Conservation (phyloP, 108 stramenopile species). For the Cyclotella choctawhatcheeana region DNA sequence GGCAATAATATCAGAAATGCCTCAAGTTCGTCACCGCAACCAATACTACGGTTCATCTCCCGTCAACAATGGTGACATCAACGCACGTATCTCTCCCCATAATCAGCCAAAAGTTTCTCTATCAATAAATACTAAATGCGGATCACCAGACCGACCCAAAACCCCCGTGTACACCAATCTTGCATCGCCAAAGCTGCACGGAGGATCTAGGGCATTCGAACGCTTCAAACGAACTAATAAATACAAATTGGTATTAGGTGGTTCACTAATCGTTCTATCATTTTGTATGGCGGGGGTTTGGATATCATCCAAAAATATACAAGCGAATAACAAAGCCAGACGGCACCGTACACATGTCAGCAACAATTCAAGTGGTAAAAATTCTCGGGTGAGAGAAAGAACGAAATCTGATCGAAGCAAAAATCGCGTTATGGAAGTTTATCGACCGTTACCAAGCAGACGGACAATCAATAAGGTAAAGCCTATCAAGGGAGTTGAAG, state of each 20-base stretch:
- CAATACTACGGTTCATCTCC: neutral
- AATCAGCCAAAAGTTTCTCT: neutral
- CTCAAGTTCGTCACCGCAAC: slow-evolving; percentile 10
- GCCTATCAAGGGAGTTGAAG: neutral
- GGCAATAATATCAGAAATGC: no score
- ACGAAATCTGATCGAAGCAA: neutral
- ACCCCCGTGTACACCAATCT: neutral
- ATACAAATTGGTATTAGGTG: slow-evolving; percentile 16
- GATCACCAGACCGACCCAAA: neutral
- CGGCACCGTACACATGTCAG: neutral
- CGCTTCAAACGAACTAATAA: slow-evolving; percentile 15
- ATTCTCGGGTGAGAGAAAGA: neutral
- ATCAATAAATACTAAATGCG: slow-evolving; percentile 2
- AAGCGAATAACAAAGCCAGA: neutral
- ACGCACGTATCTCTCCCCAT: neutral
- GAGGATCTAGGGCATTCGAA: slow-evolving; percentile 9
- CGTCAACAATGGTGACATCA: neutral
- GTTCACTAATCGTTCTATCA: slow-evolving; percentile 10
- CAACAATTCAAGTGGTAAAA: neutral
- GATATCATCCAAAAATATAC: neutral
- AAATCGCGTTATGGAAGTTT: slow-evolving; percentile 20
- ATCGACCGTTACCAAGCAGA: neutral
- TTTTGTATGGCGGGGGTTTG: slow-evolving; percentile 31
- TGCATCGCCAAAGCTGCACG: slow-evolving; percentile 27
- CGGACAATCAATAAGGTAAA: neutral